Evolutionary conservation across 1,284 basidiomycete species (phyloP), one percentile per base, ranked within the genome.

Genomic region (Cutaneotrichosporon cutaneum): DNA sequence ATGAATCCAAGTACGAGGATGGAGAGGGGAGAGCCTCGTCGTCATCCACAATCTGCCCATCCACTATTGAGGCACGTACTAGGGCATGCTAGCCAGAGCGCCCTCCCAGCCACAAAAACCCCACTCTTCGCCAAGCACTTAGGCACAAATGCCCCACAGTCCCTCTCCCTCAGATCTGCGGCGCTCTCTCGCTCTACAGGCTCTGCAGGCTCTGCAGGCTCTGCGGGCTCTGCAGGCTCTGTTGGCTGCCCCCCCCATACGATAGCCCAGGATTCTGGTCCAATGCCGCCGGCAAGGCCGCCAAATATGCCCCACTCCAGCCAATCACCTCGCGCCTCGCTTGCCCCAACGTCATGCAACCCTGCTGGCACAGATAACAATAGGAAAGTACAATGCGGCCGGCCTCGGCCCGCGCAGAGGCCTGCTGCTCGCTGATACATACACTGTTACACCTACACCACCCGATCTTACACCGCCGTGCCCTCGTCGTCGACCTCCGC

Each of bases 401-500:
- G 16, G 7, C 39, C 5, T 42, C 39, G 18, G 39, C 16, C 39
- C 18, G 36, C 10, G 10, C 13, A 11, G 9, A 16, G 36, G 14
- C 36, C 36, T 16, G 36, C 36, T 39, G 36, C 39, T 42, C 18
- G 39, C 39, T 18, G 39, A 42, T 42, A 42, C 39, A 42, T 42
- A 42, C 18, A 42, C 7, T 26, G 22, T 18, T 42, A 42, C 39
- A n/a, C 39, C 35, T 52, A 45, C 54, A 50, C n/a, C 35, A 42
- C 16, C 27, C 36, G 8, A 36, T 47, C 26, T 53, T 53, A 35
- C 50, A 64, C 60, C 4, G 59, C 65, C 57, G 50, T 62, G 44
- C 60, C 60, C 30, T 67, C 65, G 47, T 71, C 73, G 45, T 72
- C 72, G 16, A 65, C 69, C 13, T 72, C 71, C 54, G 67, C 68